A percentile compares a stretch with the other conserved stretches of the same genome.
Conservation (phyloP, 1,139 yeast genomes). For the Saccharomyces uvarum region DNA sequence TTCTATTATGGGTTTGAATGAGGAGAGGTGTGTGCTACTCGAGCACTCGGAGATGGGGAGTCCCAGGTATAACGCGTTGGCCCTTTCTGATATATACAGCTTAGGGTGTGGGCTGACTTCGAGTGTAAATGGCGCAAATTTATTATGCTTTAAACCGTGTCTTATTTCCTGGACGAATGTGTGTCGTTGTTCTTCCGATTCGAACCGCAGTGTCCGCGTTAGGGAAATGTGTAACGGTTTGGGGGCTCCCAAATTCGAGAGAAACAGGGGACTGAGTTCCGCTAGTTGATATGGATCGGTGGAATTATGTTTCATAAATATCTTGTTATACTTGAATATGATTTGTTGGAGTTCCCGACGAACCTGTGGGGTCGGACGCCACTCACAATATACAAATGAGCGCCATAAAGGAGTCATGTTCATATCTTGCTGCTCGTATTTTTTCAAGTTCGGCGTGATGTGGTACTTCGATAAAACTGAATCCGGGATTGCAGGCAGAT, state of each 20-base stretch:
- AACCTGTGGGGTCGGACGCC: constrained; percentile 14
- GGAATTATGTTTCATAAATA: constrained; percentile 2
- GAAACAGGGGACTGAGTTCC: constrained; percentile 17
- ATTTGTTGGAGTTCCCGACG: constrained; percentile 8
- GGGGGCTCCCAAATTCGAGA: constrained; percentile 19
- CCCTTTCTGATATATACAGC: neutral
- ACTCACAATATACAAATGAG: constrained; percentile 17
- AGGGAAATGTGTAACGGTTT: constrained; percentile 22
- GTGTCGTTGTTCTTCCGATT: constrained; percentile 10
- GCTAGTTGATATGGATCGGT: constrained; percentile 3
- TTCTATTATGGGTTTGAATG: neutral
- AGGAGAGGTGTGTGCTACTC: neutral
- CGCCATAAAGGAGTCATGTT: constrained; percentile 1
- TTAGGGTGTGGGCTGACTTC: neutral
- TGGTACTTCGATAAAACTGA: constrained; percentile 15
- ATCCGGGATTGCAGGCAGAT: constrained; percentile 13
- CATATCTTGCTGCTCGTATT: constrained; percentile 4
- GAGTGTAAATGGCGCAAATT: neutral
- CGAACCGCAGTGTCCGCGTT: constrained; percentile 11
- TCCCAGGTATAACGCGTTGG: constrained; percentile 1
- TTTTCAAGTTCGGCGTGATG: constrained; percentile 11
- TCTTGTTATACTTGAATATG: constrained; percentile 8
- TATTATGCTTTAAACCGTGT: constrained; percentile 4
- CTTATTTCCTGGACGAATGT: constrained; percentile 8
- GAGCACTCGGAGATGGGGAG: neutral